Evolutionary conservation across 345 rosid species (phyloP).

Genomic region (Acer saccharum): DNA sequence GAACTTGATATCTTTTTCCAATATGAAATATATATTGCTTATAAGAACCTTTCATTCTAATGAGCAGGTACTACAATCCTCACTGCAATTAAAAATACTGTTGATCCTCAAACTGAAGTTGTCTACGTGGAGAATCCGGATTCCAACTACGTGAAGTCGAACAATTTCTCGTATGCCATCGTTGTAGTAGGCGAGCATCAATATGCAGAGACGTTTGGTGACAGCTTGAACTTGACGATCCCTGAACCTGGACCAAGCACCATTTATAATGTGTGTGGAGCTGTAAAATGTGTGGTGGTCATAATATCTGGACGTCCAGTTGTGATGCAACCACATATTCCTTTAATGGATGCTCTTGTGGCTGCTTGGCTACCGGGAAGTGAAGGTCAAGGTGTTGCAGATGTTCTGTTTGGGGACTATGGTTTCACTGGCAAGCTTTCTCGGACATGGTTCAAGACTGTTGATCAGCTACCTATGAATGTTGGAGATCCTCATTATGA

Average conservation of each 20-base stretch:
- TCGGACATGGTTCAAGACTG: constrained; percentile 67
- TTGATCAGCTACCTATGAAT: constrained; percentile 74
- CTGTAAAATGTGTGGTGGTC: constrained; percentile 43
- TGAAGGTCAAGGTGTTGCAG: constrained; percentile 62
- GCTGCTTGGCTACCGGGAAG: constrained; percentile 65
- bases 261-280: constrained; percentile 43
- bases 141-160: constrained; percentile 38
- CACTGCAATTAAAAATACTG: constrained; percentile 38
- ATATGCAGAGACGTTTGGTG: constrained; percentile 46
- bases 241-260: constrained; percentile 41
- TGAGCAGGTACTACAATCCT: constrained; percentile 54
- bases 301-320: constrained; percentile 53
- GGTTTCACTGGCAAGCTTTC: constrained; percentile 58
- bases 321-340: constrained; percentile 39
- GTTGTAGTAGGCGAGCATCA: constrained; percentile 53
- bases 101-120: constrained; percentile 36
- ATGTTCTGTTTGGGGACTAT: constrained; percentile 48
- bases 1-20: too few relatives aligned
- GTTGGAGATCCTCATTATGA: constrained; percentile 64
- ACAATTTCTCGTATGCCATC: constrained; percentile 42
- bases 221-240: constrained; percentile 46
- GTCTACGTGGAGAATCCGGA: constrained; percentile 39
- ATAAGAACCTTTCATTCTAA: neutral
- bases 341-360: constrained; percentile 38
- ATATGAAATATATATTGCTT: neutral